A percentile compares a stretch with the other conserved stretches of the same genome.
These are phyloP conservation scores for Amoeboaphelidium occidentale DNA, from an alignment of 371 early-diverging fungal genomes.

Conservation along the genomic window DNA sequence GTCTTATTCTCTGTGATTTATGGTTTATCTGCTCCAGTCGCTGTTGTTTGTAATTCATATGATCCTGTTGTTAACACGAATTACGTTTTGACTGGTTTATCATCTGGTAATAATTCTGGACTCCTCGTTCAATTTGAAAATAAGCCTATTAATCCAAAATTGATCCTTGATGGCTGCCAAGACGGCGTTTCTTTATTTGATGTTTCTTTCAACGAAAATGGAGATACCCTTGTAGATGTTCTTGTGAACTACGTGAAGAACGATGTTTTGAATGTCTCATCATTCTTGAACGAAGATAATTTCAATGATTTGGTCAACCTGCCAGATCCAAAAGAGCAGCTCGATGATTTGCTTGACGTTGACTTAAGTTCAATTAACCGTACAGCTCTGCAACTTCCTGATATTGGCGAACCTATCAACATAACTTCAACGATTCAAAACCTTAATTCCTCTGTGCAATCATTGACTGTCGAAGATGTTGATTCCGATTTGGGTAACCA, in stretches of 20 bases:
- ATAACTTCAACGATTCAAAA: too few species aligned
- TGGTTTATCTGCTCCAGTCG: background rate
- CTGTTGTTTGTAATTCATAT: background rate
- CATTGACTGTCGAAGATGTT: too few species aligned
- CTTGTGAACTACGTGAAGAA: background rate
- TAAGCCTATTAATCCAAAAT: background rate
- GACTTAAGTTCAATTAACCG: background rate
- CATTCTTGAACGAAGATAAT: too few species aligned
- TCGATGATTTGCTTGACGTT: background rate
- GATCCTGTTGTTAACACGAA: background rate
- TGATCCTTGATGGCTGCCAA: background rate
- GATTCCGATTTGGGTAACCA: too few species aligned
- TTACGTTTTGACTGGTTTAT: background rate
- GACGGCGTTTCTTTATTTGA: background rate
- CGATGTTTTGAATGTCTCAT: too few species aligned
- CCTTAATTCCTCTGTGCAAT: too few species aligned
- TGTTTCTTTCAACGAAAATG: background rate
- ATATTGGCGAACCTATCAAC: too few species aligned
- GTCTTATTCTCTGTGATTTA: background rate
- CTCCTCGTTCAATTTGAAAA: background rate
- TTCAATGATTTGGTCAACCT: background rate
- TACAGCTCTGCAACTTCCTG: background rate
- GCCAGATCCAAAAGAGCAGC: background rate
- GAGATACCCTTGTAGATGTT: background rate
- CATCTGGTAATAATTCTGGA: background rate